Conservation (phyloP, 345 rosid species). For the Eucalyptus marginata region DNA sequence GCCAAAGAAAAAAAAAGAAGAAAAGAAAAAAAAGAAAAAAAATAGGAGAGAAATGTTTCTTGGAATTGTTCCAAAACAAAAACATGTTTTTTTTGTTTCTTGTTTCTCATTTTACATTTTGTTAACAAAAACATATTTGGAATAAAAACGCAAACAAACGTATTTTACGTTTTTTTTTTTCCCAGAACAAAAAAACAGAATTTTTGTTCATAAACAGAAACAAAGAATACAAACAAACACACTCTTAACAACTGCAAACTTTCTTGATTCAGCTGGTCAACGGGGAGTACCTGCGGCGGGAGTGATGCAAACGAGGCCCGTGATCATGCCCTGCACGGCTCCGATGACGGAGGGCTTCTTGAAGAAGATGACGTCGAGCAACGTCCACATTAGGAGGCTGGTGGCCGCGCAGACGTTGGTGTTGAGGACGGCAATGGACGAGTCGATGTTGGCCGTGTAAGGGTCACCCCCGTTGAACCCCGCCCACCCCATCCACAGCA, state of each 20-base stretch:
- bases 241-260: not conserved
- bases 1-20: no score
- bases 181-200: no score
- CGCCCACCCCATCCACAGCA: conserved; percentile 12
- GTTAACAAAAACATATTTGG: no score
- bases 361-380: conserved; percentile 10
- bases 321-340: conserved; percentile 12
- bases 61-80: no score
- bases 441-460: conserved; percentile 1
- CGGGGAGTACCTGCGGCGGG: conserved; percentile 1
- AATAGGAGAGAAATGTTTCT: no score
- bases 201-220: no score
- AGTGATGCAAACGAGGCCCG: conserved; percentile 10
- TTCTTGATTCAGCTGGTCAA: not conserved
- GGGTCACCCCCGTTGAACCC: conserved; percentile 14
- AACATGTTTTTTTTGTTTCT: no score
- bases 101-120: no score
- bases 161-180: no score
- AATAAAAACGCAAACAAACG: no score
- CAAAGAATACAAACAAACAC: no score
- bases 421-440: conserved; percentile 7
- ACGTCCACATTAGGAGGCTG: conserved; percentile 7
- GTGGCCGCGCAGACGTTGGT: conserved; percentile 9
- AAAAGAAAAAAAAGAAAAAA: no score
- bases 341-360: conserved; percentile 9